These are phyloP conservation scores for Diutina siamensis DNA, from an alignment of 1,139 yeast species.

Conservation along the genomic window DNA sequence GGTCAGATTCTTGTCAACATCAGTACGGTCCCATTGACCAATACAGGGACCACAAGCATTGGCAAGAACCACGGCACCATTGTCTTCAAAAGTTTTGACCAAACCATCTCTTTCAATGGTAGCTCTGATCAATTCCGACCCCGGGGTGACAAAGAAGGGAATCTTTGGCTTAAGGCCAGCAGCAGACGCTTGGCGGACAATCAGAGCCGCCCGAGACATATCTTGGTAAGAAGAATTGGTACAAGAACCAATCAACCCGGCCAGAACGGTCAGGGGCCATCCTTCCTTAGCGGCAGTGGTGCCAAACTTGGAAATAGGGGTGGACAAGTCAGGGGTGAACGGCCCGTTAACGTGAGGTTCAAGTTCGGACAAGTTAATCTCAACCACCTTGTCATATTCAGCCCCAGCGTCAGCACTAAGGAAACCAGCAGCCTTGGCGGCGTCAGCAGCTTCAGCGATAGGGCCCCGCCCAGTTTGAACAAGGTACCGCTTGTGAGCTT, in stretches of 20 bases:
- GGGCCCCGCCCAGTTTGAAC: slow-evolving; percentile 72
- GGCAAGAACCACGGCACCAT: slow-evolving; percentile 86
- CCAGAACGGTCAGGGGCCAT: slow-evolving; percentile 77
- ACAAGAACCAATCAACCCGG: slow-evolving; percentile 95
- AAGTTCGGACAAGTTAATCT: slow-evolving; percentile 59
- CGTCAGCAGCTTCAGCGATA: slow-evolving; percentile 67
- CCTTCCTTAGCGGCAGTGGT: slow-evolving; percentile 49
- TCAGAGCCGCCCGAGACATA: slow-evolving; percentile 87
- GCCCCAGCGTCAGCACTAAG: slow-evolving; percentile 74
- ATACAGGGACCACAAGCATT: slow-evolving; percentile 99
- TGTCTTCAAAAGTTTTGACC: slow-evolving; percentile 63
- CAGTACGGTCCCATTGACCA: slow-evolving; percentile 93
- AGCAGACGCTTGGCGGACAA: slow-evolving; percentile 72
- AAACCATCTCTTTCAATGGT: slow-evolving; percentile 93
- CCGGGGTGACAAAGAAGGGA: slow-evolving; percentile 92
- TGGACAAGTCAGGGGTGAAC: slow-evolving; percentile 87
- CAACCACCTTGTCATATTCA: slow-evolving; percentile 73
- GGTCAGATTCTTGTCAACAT: slow-evolving; percentile 51
- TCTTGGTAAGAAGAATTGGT: slow-evolving; percentile 97
- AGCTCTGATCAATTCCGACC: slow-evolving; percentile 97
- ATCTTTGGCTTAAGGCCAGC: slow-evolving; percentile 87
- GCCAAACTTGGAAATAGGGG: slow-evolving; percentile 69
- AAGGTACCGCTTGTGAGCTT: slow-evolving; percentile 74
- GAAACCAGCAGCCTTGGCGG: slow-evolving; percentile 51
- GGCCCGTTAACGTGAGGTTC: slow-evolving; percentile 95